phyloP scores from a whole-genome alignment of 345 rosid species.

The Eucalyptus sp. region DNA sequence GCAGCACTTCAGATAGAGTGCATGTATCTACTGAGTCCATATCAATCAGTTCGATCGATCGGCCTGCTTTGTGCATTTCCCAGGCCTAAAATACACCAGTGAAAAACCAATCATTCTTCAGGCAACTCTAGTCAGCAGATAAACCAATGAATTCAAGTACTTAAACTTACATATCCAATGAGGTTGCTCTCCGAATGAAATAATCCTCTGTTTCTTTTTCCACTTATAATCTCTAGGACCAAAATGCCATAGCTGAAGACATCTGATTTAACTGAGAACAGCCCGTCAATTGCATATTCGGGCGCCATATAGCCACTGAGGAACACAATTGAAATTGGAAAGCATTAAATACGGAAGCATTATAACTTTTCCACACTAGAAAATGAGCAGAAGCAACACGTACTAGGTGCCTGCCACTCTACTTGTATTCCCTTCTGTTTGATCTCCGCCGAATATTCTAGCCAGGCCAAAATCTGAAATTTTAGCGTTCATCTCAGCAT shows the following conservation, averaged over 20 bases:
- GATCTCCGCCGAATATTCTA: conserved; percentile 28
- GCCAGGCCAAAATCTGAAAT: conserved; percentile 50
- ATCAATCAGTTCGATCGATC: conserved; percentile 13
- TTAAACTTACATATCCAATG: conserved; percentile 20
- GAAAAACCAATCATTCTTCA: neutral
- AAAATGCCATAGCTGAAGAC: conserved; percentile 37
- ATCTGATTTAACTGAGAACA: conserved; percentile 28
- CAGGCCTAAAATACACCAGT: conserved; percentile 7
- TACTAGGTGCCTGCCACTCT: conserved; percentile 53
- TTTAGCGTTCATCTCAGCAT: conserved; percentile 21
- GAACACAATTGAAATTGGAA: neutral
- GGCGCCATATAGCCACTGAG: conserved; percentile 42
- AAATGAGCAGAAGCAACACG: neutral
- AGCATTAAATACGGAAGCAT: neutral
- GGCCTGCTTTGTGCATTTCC: conserved; percentile 13
- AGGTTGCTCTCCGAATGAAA: conserved; percentile 19
- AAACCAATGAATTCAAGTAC: neutral
- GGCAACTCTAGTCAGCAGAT: neutral
- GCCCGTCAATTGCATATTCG: conserved; percentile 38
- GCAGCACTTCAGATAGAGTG: conserved; percentile 9
- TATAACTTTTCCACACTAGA: neutral
- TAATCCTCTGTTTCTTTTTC: conserved; percentile 27
- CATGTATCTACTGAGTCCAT: conserved; percentile 1
- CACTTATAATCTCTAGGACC: conserved; percentile 28
- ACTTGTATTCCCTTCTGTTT: conserved; percentile 22